Evolutionary conservation across 225 moss, liverwort and hornwort species (phyloP), one percentile per base, ranked within the genome.

Genomic region (Physcomitrium patens): DNA sequence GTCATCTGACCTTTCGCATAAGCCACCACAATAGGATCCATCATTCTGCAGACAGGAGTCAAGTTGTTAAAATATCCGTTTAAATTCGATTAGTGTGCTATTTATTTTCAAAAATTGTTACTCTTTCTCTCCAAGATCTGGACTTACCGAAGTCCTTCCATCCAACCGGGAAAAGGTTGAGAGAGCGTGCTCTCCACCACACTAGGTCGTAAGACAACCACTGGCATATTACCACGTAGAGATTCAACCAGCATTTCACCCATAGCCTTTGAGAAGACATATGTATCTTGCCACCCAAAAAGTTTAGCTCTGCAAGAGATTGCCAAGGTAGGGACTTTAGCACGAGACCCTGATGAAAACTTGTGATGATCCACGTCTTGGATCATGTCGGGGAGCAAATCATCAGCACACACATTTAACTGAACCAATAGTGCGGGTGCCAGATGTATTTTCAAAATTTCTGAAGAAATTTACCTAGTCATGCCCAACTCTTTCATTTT

Each of bases 1-100:
- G 85, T 84, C 86, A 93, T 78, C 66, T 89, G 86, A 57, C 93
- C 93, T 73, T 91, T 93, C 37, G 86, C 93, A 18, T 93, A 93
- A 61, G 87, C 89, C 58, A 87, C 63, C 58, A 91, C 83, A 63
- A 93, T 86, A 49, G 93, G 93, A 43, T 93, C 93, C 80, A 93
- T 87, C 93, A 93, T 93, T 28, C 93, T 93, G 83, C 76, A 78
- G 57, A 59, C 52, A 53, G 47, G 14, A 58, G 31, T 18, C 17
- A 58, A 58, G 12, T 1, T 53, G 12, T 27, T 74, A 12, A 61
- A 44, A 50, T 42, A 47, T 41, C 23, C 5, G 43, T 61, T 70
- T 42, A 56, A 45, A 57, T 53, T 67, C 19, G 16, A 48, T 7
- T 12, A 60, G 18, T 24, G 10, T 12, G 41, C 18, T 27, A 8